Evolutionary conservation across 2,329 filamentous ascomycete species (phyloP).

Genomic region (Thermomyces lanuginosus): DNA sequence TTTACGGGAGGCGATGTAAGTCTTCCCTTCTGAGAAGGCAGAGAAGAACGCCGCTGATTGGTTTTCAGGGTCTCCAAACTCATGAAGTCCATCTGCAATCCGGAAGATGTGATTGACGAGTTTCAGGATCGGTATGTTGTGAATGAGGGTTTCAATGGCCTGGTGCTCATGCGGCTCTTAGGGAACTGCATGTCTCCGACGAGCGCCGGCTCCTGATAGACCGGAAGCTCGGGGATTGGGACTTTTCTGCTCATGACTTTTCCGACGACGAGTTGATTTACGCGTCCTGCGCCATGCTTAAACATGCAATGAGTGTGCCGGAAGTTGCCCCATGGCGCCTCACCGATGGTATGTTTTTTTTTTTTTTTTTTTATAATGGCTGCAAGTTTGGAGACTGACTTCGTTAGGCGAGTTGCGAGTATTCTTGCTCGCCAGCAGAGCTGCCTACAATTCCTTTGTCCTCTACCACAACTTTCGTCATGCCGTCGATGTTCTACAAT

Average conservation of each 20-base stretch:
- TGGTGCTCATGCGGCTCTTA: slow-evolving; percentile 10
- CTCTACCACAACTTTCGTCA: slow-evolving; percentile 98
- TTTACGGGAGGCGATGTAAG: slow-evolving; percentile 67
- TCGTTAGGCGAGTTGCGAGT: slow-evolving; percentile 59
- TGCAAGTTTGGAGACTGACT: no score
- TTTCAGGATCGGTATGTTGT: slow-evolving; percentile 41
- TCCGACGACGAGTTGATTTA: slow-evolving; percentile 80
- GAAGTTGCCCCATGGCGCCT: slow-evolving; percentile 69
- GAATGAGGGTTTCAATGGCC: no score
- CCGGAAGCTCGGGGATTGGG: slow-evolving; percentile 58
- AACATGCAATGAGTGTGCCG: slow-evolving; percentile 68
- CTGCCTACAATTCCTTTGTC: slow-evolving; percentile 91
- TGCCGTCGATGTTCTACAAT: slow-evolving; percentile 89
- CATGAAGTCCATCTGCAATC: slow-evolving; percentile 76
- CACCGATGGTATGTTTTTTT: slow-evolving; percentile 45
- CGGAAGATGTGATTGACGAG: slow-evolving; percentile 44
- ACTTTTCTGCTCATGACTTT: slow-evolving; percentile 79
- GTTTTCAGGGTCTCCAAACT: slow-evolving; percentile 54
- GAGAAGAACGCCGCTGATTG: slow-evolving; percentile 4
- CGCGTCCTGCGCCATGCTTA: slow-evolving; percentile 72
- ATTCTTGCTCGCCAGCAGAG: slow-evolving; percentile 74
- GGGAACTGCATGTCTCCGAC: slow-evolving; percentile 50
- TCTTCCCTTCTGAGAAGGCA: slow-evolving; percentile 5
- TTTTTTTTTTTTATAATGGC: neutral
- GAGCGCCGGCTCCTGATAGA: slow-evolving; percentile 52